Conservation (phyloP, 139 green algal species). For the Mesotaenium endlicherianum region DNA sequence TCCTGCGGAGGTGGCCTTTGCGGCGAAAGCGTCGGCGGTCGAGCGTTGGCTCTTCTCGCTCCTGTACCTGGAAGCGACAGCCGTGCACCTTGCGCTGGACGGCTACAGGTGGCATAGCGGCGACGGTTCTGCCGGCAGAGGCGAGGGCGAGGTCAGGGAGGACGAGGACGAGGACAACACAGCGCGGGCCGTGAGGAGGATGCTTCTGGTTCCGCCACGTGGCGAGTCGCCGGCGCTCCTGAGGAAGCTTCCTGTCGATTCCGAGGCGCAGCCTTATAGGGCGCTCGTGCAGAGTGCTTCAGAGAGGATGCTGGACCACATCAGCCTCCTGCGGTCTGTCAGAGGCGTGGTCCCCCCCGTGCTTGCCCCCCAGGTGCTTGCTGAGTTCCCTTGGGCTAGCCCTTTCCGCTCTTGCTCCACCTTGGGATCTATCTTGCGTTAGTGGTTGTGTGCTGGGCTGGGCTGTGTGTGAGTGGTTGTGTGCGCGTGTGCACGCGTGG, state of each 20-base stretch:
- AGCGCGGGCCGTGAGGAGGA: background rate
- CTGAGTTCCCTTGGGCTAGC: too few species aligned
- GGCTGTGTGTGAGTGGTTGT: too few species aligned
- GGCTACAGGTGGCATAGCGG: background rate
- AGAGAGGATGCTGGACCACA: background rate
- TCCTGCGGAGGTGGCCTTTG: constrained; percentile 22
- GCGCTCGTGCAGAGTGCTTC: background rate
- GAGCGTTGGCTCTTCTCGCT: constrained; percentile 41
- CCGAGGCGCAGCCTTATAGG: background rate
- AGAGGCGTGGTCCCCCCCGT: background rate
- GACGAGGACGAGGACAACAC: background rate
- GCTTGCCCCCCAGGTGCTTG: background rate
- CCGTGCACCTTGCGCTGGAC: too few species aligned
- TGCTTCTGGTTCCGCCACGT: background rate
- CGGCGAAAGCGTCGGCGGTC: constrained; percentile 34
- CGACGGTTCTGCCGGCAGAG: too few species aligned
- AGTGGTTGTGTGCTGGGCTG: too few species aligned
- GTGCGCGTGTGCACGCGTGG: too few species aligned
- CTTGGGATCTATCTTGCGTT: too few species aligned
- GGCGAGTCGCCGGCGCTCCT: background rate
- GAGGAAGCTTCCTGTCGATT: background rate
- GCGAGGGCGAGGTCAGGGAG: background rate
- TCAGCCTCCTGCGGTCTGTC: constrained; percentile 2
- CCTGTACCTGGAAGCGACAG: background rate
- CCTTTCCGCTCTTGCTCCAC: too few species aligned